Evolutionary conservation across 495 filamentous ascomycete genomes (phyloP), one percentile per base, ranked within the genome.

Genomic region (Penicillium paxilli): DNA sequence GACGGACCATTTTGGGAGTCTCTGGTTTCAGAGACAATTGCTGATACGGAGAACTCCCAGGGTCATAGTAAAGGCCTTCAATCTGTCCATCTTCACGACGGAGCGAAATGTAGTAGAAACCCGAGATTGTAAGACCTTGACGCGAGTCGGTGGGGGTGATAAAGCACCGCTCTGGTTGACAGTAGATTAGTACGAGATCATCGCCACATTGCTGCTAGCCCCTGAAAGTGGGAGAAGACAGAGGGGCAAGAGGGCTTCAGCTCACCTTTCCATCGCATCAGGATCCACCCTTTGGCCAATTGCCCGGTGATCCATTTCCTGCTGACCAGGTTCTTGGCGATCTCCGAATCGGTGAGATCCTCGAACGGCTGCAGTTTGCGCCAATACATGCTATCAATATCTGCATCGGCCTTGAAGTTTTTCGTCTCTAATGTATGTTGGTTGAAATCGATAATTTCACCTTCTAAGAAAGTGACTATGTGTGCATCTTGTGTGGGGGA

Each of bases 261-360:
- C 76, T 53, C 58, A 83, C 83, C 87, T 71, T 91, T 91, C 87
- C 87, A 90, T 52, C 87, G 75, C 87, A 91, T 90, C 56, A 91
- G 69, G 41, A 91, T 80, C 83, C 84, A 90, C 14, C 84, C 73
- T 57, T 78, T 70, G 35, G 65, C 74, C 56, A 87, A 54, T 60
- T 79, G 67, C 38, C 77, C 72, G 23, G 72, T 75, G 23, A 85
- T 65, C 78, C 80, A 84, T 44, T 73, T 72, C 56, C 68, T 79
- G 58, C 80, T 86, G 44, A 88, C 68, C 14, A 90, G 72, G 19
- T 74, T 79, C 58, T 73, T 77, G 10, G 80, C 79, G 48, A 88
- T 76, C 47, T 85, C 77, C 4, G 83, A 76, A 63, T 86, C 83
- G 3, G 70, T 69, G 40, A 85, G 57, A 38, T 80, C 66, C 52